phyloP scores from a whole-genome alignment of 495 filamentous ascomycete species.

The Hyaloscypha finlandica region DNA sequence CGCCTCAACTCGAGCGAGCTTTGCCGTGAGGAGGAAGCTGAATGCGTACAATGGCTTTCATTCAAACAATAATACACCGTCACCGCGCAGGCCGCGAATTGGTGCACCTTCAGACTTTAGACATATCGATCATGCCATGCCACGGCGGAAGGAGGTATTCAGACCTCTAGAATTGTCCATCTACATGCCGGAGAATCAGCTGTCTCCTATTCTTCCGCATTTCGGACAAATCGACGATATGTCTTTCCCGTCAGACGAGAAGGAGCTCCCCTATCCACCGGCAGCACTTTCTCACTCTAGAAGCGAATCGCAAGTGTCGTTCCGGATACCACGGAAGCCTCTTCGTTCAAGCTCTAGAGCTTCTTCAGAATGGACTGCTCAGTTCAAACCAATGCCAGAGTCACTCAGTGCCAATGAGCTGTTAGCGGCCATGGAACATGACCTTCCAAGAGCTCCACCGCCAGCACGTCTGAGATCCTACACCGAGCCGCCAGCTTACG shows the following conservation, averaged over 20 bases:
- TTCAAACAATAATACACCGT: constrained; percentile 15
- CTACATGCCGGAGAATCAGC: constrained; percentile 61
- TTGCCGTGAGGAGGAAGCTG: constrained; percentile 47
- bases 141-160: constrained; percentile 49
- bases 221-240: constrained; percentile 37
- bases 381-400: constrained; percentile 23
- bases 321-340: constrained; percentile 49
- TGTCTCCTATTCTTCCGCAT: constrained; percentile 63
- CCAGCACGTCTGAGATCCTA: constrained; percentile 26
- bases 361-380: constrained; percentile 27
- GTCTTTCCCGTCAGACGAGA: constrained; percentile 8
- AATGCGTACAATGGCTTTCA: constrained; percentile 29
- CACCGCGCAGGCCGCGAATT: constrained; percentile 46
- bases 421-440: constrained; percentile 20
- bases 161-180: constrained; percentile 77
- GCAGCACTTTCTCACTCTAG: constrained; percentile 42
- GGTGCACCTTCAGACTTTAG: constrained; percentile 56
- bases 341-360: constrained; percentile 27
- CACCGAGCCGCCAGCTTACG: constrained; percentile 33
- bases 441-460: constrained; percentile 27
- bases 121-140: constrained; percentile 44
- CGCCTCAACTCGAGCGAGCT: constrained; percentile 54
- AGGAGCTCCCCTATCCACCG: constrained; percentile 40
- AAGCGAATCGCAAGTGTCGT: constrained; percentile 51
- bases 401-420: constrained; percentile 28